Evolutionary conservation across 2,329 filamentous ascomycete genomes (phyloP).

Genomic region (Fusarium acutatum): DNA sequence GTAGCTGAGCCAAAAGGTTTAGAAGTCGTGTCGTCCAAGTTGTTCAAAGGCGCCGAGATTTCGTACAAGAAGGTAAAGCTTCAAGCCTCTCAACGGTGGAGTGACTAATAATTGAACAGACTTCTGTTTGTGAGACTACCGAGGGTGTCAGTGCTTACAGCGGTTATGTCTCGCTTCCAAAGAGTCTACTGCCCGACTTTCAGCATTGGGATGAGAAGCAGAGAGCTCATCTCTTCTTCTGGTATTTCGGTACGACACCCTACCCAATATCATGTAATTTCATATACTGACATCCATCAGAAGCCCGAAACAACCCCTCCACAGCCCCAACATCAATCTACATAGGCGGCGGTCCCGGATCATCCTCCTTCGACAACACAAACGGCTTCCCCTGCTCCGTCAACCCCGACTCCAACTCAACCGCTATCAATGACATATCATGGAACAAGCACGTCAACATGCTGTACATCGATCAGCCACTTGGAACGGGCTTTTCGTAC

Average conservation of each 20-base stretch:
- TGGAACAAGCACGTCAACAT: conserved; percentile 64
- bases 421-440: conserved; percentile 63
- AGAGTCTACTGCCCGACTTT: conserved; percentile 41
- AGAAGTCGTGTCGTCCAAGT: neutral
- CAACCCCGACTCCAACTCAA: conserved; percentile 59
- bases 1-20: neutral
- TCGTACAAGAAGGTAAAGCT: conserved; percentile 35
- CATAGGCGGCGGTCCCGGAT: conserved; percentile 71
- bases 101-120: neutral
- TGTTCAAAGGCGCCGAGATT: conserved; percentile 29
- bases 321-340: conserved; percentile 57
- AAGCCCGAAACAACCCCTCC: conserved; percentile 44
- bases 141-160: conserved; percentile 33
- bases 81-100: neutral
- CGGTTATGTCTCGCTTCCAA: conserved; percentile 37
- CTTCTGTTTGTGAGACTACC: conserved; percentile 37
- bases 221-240: conserved; percentile 51
- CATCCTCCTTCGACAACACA: conserved; percentile 66
- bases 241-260: conserved; percentile 47
- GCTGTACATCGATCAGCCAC: conserved; percentile 66
- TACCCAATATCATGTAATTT: neutral
- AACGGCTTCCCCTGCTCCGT: conserved; percentile 63
- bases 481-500: conserved; percentile 71
- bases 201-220: conserved; percentile 18
- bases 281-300: neutral